phyloP scores from a whole-genome alignment of 768 basidiomycete genomes.

The Naganishia friedmannii region DNA sequence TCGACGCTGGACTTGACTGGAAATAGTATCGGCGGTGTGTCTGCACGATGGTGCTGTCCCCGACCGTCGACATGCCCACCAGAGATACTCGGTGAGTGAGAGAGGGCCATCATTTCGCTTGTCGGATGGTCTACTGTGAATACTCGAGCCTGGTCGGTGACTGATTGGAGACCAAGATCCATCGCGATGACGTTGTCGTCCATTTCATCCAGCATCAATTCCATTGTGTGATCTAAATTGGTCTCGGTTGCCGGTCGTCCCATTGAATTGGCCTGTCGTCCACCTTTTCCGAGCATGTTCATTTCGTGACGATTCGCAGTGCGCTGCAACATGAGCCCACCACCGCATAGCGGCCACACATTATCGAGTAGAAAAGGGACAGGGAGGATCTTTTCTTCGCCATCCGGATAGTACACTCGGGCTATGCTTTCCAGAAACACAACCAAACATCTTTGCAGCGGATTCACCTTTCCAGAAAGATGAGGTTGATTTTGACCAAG shows the following conservation, averaged over 20 bases:
- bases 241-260: constrained; percentile 33
- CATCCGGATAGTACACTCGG: constrained; percentile 44
- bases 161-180: constrained; percentile 30
- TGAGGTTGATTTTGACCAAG: background rate
- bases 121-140: constrained; percentile 41
- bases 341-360: constrained; percentile 39
- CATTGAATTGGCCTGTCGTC: constrained; percentile 8
- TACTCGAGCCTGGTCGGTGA: constrained; percentile 35
- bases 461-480: background rate
- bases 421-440: constrained; percentile 44
- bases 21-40: background rate
- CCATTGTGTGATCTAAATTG: constrained; percentile 29
- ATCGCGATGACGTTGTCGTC: constrained; percentile 36
- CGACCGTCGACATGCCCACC: constrained; percentile 13
- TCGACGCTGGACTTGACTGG: constrained; percentile 7
- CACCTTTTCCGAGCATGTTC: constrained; percentile 29
- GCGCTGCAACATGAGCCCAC: constrained; percentile 47
- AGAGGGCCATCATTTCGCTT: constrained; percentile 35
- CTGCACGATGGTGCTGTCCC: background rate
- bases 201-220: constrained; percentile 42
- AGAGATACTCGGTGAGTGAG: background rate
- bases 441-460: constrained; percentile 39
- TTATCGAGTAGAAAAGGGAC: constrained; percentile 45
- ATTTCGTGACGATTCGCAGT: constrained; percentile 40
- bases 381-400: constrained; percentile 41